Base-by-base conservation (phyloP, 73 alveolate species). In the Stentor roeselii region DNA sequence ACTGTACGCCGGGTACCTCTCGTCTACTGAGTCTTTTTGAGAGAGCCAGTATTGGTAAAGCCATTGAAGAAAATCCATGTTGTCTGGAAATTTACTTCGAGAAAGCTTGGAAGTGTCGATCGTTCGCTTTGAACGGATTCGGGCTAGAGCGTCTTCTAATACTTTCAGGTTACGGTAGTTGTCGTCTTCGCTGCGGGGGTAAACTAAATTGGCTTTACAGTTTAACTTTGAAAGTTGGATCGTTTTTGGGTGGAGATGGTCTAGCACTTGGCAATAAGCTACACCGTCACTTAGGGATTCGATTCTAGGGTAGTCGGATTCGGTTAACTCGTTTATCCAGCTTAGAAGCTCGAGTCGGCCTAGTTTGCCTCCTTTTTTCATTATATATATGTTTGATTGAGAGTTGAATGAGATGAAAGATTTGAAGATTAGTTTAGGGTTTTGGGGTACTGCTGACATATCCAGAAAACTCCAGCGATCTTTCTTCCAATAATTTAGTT, bases 291-390 rank as follows among this genome's bases (percentile, higher is more conserved):
- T 75, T 41, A 89, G 85, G 42, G 60, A 37, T 78, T 91, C 96
- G 30, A 91, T 86, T 59, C 90, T 91, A 32, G 96, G 92, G 60
- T 91, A 91, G 83, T 91, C 96, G 31, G 94, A 75, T 60, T 88
- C 92, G 36, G 75, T 85, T 34, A 80, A 6, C 60, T 91, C 96
- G 60, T 91, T 91, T 59, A 91, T 39, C 94, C 96, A 91, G 42
- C 94, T 91, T 61, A 91, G 75, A 4, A 91, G 86, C 67, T 91
- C 96, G 6, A 91, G 90, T n/a, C 96, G 42, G 36, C 96, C 96
- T 77, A 91, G 30, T 39, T 91, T 91, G 59, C 85, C 84, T 41
- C 91, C 89, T 85, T 87, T 88, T 89, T 86, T 90, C 82, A 82
- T 83, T 39, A n/a, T 84, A 3, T 32, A 21, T 21, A 85, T 82